These are phyloP conservation scores for Chlorella sp. DNA, from an alignment of 139 green algal species.

Conservation along the genomic window DNA sequence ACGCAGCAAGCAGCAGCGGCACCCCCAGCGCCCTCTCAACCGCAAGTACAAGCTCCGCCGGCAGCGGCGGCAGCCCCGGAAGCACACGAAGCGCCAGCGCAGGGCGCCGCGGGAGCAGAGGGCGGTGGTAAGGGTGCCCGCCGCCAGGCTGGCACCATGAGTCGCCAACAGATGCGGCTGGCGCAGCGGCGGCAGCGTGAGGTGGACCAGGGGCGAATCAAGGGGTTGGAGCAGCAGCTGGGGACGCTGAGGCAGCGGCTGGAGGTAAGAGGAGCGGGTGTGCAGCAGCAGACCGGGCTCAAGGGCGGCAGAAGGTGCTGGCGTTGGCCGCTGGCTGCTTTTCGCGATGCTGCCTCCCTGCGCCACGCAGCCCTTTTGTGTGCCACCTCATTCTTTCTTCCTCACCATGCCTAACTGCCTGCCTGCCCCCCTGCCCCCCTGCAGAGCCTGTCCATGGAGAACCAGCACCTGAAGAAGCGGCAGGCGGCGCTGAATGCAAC, in stretches of 20 bases:
- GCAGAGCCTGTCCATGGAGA: constrained; percentile 8
- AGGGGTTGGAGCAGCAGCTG: constrained; percentile 15
- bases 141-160: neutral
- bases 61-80: too few species aligned
- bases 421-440: neutral
- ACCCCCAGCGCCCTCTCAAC: too few species aligned
- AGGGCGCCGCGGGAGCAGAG: too few species aligned
- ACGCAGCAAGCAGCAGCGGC: too few species aligned
- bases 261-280: neutral
- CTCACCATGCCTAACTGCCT: neutral
- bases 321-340: neutral
- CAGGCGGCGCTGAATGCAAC: constrained; percentile 20
- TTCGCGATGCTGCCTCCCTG: neutral
- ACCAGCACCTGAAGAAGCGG: constrained; percentile 27
- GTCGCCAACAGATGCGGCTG: neutral
- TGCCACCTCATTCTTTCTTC: neutral
- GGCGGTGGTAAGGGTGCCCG: too few species aligned
- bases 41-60: too few species aligned
- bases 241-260: neutral
- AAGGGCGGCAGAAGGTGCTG: neutral
- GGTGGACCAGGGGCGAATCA: neutral
- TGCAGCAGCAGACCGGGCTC: neutral
- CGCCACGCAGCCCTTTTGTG: neutral
- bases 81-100: too few species aligned
- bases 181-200: constrained; percentile 4